Base-by-base conservation (phyloP, 2,329 filamentous ascomycete genomes). In the Dactylella cylindrospora region DNA sequence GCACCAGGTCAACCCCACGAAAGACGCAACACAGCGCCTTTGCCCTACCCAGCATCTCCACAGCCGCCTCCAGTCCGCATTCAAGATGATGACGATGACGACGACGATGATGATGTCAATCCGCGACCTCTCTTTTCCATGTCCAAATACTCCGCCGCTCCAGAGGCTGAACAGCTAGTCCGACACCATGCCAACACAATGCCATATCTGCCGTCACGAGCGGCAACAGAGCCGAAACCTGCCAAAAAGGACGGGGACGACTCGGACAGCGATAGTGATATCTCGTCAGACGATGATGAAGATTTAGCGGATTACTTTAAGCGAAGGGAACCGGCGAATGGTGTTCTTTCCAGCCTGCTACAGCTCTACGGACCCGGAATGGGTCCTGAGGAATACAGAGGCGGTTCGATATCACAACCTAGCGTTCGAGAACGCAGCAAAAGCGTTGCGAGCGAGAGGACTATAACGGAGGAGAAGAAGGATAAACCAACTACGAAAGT, bases 301-400 rank as follows among this genome's bases (percentile, higher is more conserved):
- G 49, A 54, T 12, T 22, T 62, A 9, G 49, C 36, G 3, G 26
- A 12, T 20, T 62, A 54, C 29, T 62, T 62, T 22, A 62, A 62
- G 26, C 43, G 57, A 9, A 13, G 57, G 26, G 57, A 62, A 26
- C 57, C 57, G 2, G 38, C 57, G 8, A 54, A 54, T 43, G 57
- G 57, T 5, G 57, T 62, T 5, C 33, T 62, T 17, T 62, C 57
- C n/a, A 62, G 57, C 25, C 33, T 62, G 12, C n/a, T 62, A 40
- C 57, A 62, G 20, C 23, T 62, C 10, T 62, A 62, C 20, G 57
- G 57, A 13, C 57, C 57, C 3, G 57, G 57, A 8, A 40, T 15
- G 22, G 49, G 36, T 8, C 32, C 36, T 0, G 46, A 52, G 17
- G 29, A 29, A 20, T 49, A 39, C 38, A 8, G 57, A 22, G n/a